phyloP scores from a whole-genome alignment of 2,329 filamentous ascomycete species.

The Fusarium papillatum region DNA sequence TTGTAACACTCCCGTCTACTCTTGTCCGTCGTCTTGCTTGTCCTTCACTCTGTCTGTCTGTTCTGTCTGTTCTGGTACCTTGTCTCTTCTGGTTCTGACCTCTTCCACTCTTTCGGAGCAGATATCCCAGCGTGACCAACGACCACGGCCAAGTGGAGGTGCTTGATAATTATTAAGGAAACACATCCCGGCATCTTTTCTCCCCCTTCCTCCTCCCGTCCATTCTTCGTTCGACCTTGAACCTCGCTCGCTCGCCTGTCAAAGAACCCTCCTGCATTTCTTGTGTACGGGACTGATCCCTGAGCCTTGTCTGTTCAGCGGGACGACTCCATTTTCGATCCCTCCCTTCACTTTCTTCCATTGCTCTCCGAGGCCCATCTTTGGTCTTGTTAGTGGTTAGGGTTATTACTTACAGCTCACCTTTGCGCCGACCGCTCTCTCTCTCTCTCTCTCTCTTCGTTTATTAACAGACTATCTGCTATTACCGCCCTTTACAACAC shows the following conservation, averaged over 20 bases:
- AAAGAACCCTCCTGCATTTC: slow-evolving; percentile 10
- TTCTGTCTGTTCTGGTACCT: too few relatives aligned
- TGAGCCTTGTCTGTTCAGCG: slow-evolving; percentile 20
- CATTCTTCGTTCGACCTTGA: too few relatives aligned
- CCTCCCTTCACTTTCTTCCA: slow-evolving; percentile 3
- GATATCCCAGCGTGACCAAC: slow-evolving; percentile 27
- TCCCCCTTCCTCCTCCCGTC: background rate
- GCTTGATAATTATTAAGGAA: slow-evolving; percentile 36
- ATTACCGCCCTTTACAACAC: background rate
- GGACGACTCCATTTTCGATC: slow-evolving; percentile 26
- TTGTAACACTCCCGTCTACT: slow-evolving; percentile 5
- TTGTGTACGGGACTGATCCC: background rate
- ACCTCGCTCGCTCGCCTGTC: slow-evolving; percentile 1
- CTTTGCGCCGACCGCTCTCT: slow-evolving; percentile 27
- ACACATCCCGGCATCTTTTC: slow-evolving; percentile 31
- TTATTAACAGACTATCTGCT: background rate
- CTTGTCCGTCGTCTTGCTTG: background rate
- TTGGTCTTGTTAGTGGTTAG: slow-evolving; percentile 20
- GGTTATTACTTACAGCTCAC: slow-evolving; percentile 14
- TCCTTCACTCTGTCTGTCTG: background rate
- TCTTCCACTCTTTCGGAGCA: slow-evolving; percentile 31
- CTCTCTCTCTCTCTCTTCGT: background rate
- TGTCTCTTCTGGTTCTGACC: slow-evolving; percentile 7
- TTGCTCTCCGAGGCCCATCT: slow-evolving; percentile 2
- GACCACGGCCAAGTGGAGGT: slow-evolving; percentile 26